Conservation (phyloP, 2,329 filamentous ascomycete species). For the Coleophoma crateriformis region DNA sequence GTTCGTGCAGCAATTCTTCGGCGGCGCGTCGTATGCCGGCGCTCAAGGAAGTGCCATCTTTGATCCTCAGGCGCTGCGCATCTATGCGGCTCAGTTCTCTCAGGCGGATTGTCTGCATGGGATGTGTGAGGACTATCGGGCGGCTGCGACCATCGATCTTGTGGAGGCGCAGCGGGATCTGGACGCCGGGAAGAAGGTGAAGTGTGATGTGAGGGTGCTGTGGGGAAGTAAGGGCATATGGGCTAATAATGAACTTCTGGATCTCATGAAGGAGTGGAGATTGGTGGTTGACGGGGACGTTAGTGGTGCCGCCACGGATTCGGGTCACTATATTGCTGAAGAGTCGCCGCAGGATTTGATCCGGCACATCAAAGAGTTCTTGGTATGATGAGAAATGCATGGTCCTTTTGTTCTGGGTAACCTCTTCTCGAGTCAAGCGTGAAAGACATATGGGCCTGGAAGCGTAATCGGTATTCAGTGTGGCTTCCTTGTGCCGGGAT, state of each 20-base stretch:
- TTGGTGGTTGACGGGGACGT: constrained; percentile 35
- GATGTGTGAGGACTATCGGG: constrained; percentile 52
- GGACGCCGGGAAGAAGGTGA: constrained; percentile 34
- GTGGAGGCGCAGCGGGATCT: constrained; percentile 42
- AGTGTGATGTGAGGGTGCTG: constrained; percentile 40
- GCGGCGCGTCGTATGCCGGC: constrained; percentile 27
- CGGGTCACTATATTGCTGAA: constrained; percentile 46
- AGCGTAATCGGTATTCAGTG: too few species aligned
- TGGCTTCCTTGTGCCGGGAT: too few species aligned
- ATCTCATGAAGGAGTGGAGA: constrained; percentile 44
- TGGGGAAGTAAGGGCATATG: constrained; percentile 45
- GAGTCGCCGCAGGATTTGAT: constrained; percentile 42
- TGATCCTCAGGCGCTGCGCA: constrained; percentile 8
- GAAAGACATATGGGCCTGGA: too few species aligned
- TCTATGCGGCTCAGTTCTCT: constrained; percentile 14
- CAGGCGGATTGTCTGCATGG: constrained; percentile 37
- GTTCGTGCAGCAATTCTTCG: constrained; percentile 32
- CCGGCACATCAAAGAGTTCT: constrained; percentile 33
- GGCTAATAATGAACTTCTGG: constrained; percentile 36
- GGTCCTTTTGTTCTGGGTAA: too few species aligned
- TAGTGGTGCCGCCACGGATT: constrained; percentile 35
- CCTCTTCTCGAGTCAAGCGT: too few species aligned
- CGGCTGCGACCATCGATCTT: constrained; percentile 44
- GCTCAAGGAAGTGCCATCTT: constrained; percentile 25
- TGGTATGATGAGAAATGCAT: constrained; percentile 19